phyloP scores from a whole-genome alignment of 2,329 filamentous ascomycete species.

The Parascedosporium putredinis region DNA sequence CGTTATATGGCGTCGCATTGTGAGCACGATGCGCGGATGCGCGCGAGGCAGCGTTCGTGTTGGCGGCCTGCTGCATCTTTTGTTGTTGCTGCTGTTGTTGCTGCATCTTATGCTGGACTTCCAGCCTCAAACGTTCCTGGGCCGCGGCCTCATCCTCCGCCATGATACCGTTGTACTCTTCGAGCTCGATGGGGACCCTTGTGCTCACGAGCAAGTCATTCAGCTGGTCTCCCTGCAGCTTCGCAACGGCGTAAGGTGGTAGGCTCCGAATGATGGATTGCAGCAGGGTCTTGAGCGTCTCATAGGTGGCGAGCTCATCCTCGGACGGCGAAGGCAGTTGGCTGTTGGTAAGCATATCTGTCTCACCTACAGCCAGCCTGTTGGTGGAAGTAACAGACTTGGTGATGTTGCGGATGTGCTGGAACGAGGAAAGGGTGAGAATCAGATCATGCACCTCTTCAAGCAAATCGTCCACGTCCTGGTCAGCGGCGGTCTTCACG shows the following conservation, averaged over 20 bases:
- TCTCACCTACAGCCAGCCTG: constrained; percentile 50
- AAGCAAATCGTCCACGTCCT: constrained; percentile 59
- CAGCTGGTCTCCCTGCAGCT: constrained; percentile 77
- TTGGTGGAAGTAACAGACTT: constrained; percentile 54
- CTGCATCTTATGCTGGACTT: constrained; percentile 19
- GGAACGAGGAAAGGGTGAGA: constrained; percentile 66
- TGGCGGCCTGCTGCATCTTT: constrained; percentile 16
- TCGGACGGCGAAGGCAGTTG: constrained; percentile 57
- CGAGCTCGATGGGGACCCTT: constrained; percentile 61
- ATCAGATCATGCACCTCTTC: constrained; percentile 66
- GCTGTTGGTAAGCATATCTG: constrained; percentile 58
- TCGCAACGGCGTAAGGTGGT: constrained; percentile 77
- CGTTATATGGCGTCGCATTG: constrained; percentile 25
- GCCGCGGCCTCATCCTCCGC: constrained; percentile 66
- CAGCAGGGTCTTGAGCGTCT: constrained; percentile 65
- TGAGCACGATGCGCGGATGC: constrained; percentile 23
- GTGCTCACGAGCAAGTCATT: constrained; percentile 73
- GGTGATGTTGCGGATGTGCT: constrained; percentile 66
- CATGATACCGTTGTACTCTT: constrained; percentile 68
- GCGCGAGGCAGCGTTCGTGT: constrained; percentile 14
- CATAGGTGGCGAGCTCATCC: constrained; percentile 52
- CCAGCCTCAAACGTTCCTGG: constrained; percentile 36
- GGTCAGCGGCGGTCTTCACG: constrained; percentile 48
- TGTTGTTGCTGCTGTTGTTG: constrained; percentile 13
- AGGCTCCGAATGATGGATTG: constrained; percentile 62